A percentile compares a stretch with the other conserved stretches of the same genome.
These are phyloP conservation scores for Nephelium lappaceum DNA, from an alignment of 345 rosid species.

Conservation along the genomic window DNA sequence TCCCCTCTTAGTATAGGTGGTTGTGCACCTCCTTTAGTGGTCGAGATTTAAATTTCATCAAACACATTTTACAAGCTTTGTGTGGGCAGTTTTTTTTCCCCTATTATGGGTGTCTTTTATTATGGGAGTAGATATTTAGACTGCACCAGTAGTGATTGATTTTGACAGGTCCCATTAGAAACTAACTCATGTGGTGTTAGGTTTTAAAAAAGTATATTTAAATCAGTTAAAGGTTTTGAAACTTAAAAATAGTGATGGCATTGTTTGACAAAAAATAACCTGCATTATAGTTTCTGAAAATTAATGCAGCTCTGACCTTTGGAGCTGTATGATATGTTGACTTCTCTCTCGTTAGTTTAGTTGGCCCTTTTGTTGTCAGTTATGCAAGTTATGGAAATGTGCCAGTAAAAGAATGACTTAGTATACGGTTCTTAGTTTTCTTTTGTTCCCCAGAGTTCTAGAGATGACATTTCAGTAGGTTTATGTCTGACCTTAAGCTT, in stretches of 20 bases:
- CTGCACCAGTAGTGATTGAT: no score
- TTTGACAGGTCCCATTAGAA: no score
- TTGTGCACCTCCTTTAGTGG: no score
- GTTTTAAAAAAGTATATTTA: no score
- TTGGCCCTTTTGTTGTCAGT: not conserved
- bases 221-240: not conserved
- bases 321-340: not conserved
- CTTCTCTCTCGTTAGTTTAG: not conserved
- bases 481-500: not conserved
- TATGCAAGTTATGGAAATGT: not conserved
- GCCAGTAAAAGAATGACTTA: not conserved
- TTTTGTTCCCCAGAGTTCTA: not conserved
- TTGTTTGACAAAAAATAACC: not conserved
- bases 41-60: no score
- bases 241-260: not conserved
- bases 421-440: not conserved
- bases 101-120: no score
- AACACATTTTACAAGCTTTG: no score
- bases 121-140: no score
- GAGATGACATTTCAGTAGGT: not conserved
- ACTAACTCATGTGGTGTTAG: no score
- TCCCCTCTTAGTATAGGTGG: no score
- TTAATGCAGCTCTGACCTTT: not conserved
- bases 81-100: no score
- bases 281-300: not conserved